Conservation (phyloP, 2,329 filamentous ascomycete species). For the Drechmeria coniospora region DNA sequence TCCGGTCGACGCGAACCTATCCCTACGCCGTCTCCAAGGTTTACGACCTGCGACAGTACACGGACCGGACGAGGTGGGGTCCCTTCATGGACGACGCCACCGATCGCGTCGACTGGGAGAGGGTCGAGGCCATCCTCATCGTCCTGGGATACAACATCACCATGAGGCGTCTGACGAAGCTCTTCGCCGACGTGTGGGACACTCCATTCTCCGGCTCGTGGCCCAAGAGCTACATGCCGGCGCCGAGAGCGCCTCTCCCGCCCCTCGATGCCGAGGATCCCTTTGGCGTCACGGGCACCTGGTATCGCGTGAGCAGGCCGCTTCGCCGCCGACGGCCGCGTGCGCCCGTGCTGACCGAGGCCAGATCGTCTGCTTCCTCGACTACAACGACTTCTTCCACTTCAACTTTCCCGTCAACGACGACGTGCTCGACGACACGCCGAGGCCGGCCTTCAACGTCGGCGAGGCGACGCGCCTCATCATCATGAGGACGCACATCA, state of each 20-base stretch:
- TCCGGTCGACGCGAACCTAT: conserved; percentile 26
- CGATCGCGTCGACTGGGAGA: conserved; percentile 60
- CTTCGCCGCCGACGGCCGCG: background rate
- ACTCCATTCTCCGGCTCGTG: conserved; percentile 40
- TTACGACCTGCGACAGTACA: conserved; percentile 60
- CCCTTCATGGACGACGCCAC: conserved; percentile 52
- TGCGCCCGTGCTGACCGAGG: conserved; percentile 5
- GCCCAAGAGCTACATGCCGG: conserved; percentile 30
- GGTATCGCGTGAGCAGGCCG: conserved; percentile 41
- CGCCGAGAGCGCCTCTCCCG: conserved; percentile 17
- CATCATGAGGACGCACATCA: conserved; percentile 49
- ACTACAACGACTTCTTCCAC: conserved; percentile 56
- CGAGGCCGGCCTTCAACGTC: conserved; percentile 37
- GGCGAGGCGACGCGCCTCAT: conserved; percentile 58
- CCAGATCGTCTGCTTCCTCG: conserved; percentile 34
- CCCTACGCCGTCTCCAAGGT: conserved; percentile 53
- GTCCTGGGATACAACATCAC: conserved; percentile 48
- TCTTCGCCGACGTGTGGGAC: conserved; percentile 38
- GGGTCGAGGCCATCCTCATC: conserved; percentile 59
- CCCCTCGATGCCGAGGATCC: conserved; percentile 45
- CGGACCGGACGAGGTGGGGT: conserved; percentile 46
- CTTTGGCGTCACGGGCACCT: conserved; percentile 55
- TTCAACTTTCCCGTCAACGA: conserved; percentile 50
- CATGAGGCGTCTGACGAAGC: conserved; percentile 28
- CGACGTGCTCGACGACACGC: conserved; percentile 24